Conservation (phyloP, 805 yeast species). For the Ogataea henricii region DNA sequence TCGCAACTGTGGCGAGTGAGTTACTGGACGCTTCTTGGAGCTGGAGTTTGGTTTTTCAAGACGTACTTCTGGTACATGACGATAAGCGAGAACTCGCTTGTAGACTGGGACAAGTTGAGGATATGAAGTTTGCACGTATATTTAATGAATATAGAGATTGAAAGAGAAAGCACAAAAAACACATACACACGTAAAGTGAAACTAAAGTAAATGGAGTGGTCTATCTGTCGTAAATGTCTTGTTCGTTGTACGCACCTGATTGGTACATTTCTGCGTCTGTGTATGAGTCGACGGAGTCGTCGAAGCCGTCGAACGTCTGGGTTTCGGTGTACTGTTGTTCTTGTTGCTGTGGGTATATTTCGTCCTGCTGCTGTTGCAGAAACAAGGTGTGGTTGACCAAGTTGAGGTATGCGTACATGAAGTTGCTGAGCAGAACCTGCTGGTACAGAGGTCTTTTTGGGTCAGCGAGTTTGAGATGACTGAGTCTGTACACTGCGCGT, state of each 20-base stretch:
- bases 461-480: constrained; percentile 92
- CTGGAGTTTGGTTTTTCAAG: constrained; percentile 46
- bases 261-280: constrained; percentile 17
- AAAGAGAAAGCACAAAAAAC: no score
- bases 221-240: constrained; percentile 11
- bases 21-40: constrained; percentile 42
- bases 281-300: constrained; percentile 15
- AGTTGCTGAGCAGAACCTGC: constrained; percentile 89
- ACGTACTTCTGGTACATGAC: constrained; percentile 26
- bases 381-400: constrained; percentile 89
- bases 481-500: constrained; percentile 88
- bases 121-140: not conserved
- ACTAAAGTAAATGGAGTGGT: no score
- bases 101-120: constrained; percentile 7
- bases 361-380: constrained; percentile 59
- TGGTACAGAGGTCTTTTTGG: constrained; percentile 89
- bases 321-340: constrained; percentile 1
- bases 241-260: constrained; percentile 10
- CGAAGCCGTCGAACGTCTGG: constrained; percentile 10
- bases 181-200: no score
- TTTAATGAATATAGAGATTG: not conserved
- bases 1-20: constrained; percentile 27
- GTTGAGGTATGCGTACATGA: constrained; percentile 96
- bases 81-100: constrained; percentile 1
- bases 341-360: constrained; percentile 24